Base-by-base conservation (phyloP, 1,284 basidiomycete genomes). In the Ganoderma boninense region DNA sequence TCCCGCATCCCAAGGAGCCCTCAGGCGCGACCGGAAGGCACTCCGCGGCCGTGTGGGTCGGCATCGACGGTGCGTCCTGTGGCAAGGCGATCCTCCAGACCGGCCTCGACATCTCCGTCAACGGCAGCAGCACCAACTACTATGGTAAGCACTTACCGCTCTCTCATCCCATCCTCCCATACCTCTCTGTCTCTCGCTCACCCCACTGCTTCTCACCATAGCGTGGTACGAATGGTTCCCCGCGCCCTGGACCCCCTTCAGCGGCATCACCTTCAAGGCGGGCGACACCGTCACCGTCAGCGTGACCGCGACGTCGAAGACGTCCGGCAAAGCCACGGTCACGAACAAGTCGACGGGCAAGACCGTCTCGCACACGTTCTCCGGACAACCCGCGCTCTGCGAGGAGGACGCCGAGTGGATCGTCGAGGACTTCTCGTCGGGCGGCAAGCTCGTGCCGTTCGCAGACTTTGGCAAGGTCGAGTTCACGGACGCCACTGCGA, bases 151-250 rank as follows among this genome's bases (percentile, higher is more conserved):
- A 38, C 38, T 6, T 6, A 38, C 38, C 38, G 10, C 38, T 38
- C 7, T 38, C 38, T 32, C 29, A 32, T 32, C 6, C 38, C 38
- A 7, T 8, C 10, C 38, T 38, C 38, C 10, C 38, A 38, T 38
- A 13, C 43, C 14, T 16, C 14, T 43, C 43, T 16, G 43, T 14
- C 2, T 38, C 6, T 38, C 43, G 43, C 43, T 16, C 13, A 43
- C 18, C 43, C 13, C 43, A 38, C 38, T 8, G 2, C 43, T 16
- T 13, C 44, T n/a, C 1, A 4, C 5, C 44, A 20, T 63, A 82
- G 81, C 80, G n/a, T 83, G 81, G 81, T 82, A 79, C 71, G 81
- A 82, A 71, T 83, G 80, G 78, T 83, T 76, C 77, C 81, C 81
- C 46, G 81, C 76, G 71, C 78, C 71, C 73, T 78, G 80, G 18